Base-by-base conservation (phyloP, 2,329 filamentous ascomycete genomes). In the Fusarium tjaetaba region DNA sequence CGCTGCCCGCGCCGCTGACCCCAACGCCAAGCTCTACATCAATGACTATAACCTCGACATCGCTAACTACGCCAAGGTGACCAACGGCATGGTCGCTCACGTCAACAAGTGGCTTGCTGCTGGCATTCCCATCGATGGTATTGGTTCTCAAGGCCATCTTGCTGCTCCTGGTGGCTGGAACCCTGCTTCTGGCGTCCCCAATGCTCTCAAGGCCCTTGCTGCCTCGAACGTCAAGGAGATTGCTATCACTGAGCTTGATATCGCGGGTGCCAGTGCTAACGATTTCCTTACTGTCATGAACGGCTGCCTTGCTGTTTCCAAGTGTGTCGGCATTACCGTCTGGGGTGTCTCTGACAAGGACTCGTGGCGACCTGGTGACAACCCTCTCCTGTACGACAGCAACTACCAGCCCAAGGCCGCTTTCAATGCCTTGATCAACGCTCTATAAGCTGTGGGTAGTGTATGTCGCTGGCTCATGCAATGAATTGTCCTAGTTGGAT, bases 41-140 rank as follows among this genome's bases (percentile, higher is more conserved):
- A 95, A 94, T 82, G 92, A 94, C 80, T 89, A 87, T 82, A 93
- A 92, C 83, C 87, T 93, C 59, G 91, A 93, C 82, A 84, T 81
- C 48, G 86, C 90, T 24, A 86, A 76, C 73, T 87, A 87, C 76
- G 84, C 86, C 71, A 94, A 94, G 84, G 88, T 93, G 75, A 83
- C 76, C 28, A 24, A 5, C 2, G 86, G 85, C 52, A 88, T 92
- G 84, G 84, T 88, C 9, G 80, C 78, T 41, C 84, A 90, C 76
- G 91, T 94, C 73, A 88, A 88, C 77, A 87, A 90, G 78, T 93
- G 91, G 90, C 77, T 89, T 56, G 86, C 85, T 0, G 86, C 85
- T 4, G 92, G 91, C 24, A 86, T 87, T 62, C 81, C 78, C 51
- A 84, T 82, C 32, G 82, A 85, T 10, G 84, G 67, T 2, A 90